A percentile compares a stretch with the other conserved stretches of the same genome.
Conservation (phyloP, 192 early-diverging fungal genomes). For the Lobosporangium transversale region DNA sequence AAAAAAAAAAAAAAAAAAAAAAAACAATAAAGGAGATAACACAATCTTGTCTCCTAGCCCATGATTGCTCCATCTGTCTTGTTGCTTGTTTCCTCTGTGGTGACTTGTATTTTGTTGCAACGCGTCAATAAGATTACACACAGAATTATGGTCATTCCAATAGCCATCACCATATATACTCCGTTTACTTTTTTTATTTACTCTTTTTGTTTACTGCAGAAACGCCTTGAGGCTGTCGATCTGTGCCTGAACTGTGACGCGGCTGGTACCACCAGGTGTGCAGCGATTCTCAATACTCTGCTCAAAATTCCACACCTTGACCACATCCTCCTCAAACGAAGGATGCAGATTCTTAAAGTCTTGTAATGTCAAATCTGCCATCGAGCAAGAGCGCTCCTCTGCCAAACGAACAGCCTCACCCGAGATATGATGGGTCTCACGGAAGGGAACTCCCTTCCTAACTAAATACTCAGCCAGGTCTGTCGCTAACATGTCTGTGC, state of each 20-base stretch:
- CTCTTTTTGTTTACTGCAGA: constrained; percentile 27
- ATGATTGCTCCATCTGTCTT: too few species aligned
- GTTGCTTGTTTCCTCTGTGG: too few species aligned
- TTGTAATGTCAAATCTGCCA: constrained; percentile 76
- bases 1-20: too few species aligned
- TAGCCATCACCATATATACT: too few species aligned
- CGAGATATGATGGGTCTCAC: constrained; percentile 98
- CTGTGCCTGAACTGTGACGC: constrained; percentile 81
- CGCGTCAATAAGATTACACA: too few species aligned
- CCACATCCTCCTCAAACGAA: constrained; percentile 85
- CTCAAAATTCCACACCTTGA: constrained; percentile 90
- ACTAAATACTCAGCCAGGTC: constrained; percentile 99
- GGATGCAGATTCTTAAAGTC: constrained; percentile 90
- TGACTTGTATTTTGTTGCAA: too few species aligned
- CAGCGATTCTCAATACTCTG: constrained; percentile 88
- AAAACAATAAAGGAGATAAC: too few species aligned
- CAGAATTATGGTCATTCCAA: too few species aligned
- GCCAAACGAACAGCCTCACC: constrained; percentile 94
- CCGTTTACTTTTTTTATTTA: too few species aligned
- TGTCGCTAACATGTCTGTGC: constrained; percentile 95
- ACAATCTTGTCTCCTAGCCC: too few species aligned
- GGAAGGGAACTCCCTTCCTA: constrained; percentile 97
- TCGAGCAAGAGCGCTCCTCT: constrained; percentile 81
- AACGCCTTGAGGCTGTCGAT: constrained; percentile 75
- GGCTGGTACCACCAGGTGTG: constrained; percentile 90